Evolutionary conservation across 257 asterid species (phyloP), one percentile per base, ranked within the genome.

Genomic region (Cordia subcordata): DNA sequence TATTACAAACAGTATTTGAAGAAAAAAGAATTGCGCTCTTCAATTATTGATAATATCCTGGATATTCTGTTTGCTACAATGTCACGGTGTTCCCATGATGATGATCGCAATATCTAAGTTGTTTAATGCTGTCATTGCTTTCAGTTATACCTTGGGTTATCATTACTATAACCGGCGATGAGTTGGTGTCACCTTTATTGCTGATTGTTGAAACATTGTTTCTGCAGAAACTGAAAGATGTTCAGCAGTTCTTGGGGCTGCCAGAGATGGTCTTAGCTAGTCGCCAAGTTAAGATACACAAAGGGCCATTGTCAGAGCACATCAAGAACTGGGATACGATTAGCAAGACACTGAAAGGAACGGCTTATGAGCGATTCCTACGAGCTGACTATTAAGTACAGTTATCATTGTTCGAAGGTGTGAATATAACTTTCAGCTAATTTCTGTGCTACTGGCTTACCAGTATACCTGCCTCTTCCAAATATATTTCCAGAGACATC

Each of bases 231-330:
- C 63, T 89, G 63, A 64, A n/a, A 22, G 96, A 85, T 4, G 88
- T 85, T 38, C 90, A 79, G 59, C 60, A 77, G 61, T 93, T 93
- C 75, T 72, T 93, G 22, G 83, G 83, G 64, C 55, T 93, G 53
- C 97, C 99, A 3, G 60, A 11, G 59, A 80, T 75, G 90, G 74
- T 71, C 51, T 71, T 93, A 66, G 76, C 54, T 8, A 93, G 99
- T 66, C 83, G 89, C 9, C 99, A 93, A 64, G 88, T 93, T 3
- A 93, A 93, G 82, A 93, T 93, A 78, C 99, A 93, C 79, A 70
- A 63, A 68, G 99, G 99, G 27, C 69, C 89, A n/a, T 63, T 89
- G 52, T 65, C 76, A 4, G 81, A 80, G 16, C 94, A 88, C 68
- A 73, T 93, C 58, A 72, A 69, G 77, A 93, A 93, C 54, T 93